Evolutionary conservation across 306 rosid species (phyloP).

Genomic region (Adenanthera pavonina): DNA sequence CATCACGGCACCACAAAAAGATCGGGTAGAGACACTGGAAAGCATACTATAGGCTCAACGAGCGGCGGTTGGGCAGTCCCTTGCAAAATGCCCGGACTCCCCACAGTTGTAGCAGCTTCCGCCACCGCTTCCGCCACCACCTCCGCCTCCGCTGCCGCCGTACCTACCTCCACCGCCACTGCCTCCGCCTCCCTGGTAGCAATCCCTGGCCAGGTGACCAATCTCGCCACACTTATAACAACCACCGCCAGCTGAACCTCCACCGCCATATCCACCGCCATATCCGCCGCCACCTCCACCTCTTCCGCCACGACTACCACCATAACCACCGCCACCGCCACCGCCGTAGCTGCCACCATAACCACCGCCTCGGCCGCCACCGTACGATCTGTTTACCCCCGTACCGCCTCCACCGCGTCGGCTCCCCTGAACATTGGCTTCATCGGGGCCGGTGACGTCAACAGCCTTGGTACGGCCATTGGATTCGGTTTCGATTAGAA

Average conservation of each 20-base stretch:
- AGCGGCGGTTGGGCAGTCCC: constrained; percentile 22
- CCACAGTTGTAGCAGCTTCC: constrained; percentile 40
- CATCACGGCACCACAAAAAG: constrained; percentile 3
- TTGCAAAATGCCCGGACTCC: constrained; percentile 36
- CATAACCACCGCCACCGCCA: constrained; percentile 14
- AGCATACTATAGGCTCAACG: constrained; percentile 13
- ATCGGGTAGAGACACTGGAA: background rate
- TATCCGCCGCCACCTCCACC: constrained; percentile 7
- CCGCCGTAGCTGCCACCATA: constrained; percentile 34
- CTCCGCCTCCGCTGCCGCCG: background rate
- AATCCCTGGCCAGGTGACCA: constrained; percentile 23
- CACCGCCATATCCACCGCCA: constrained; percentile 38
- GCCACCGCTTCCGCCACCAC: constrained; percentile 40
- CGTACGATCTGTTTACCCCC: background rate
- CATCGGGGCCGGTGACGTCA: constrained; percentile 74
- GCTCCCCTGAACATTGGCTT: constrained; percentile 58
- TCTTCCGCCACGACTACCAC: constrained; percentile 32
- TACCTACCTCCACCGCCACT: constrained; percentile 19
- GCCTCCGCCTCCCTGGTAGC: constrained; percentile 21
- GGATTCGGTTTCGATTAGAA: constrained; percentile 56
- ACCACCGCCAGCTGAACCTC: constrained; percentile 19
- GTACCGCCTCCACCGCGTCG: constrained; percentile 54
- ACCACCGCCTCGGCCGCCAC: constrained; percentile 42
- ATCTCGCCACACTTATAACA: constrained; percentile 25
- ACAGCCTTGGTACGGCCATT: constrained; percentile 78